Evolutionary conservation across 495 filamentous ascomycete species (phyloP), one percentile per base, ranked within the genome.

Genomic region (Lichina pygmaea): DNA sequence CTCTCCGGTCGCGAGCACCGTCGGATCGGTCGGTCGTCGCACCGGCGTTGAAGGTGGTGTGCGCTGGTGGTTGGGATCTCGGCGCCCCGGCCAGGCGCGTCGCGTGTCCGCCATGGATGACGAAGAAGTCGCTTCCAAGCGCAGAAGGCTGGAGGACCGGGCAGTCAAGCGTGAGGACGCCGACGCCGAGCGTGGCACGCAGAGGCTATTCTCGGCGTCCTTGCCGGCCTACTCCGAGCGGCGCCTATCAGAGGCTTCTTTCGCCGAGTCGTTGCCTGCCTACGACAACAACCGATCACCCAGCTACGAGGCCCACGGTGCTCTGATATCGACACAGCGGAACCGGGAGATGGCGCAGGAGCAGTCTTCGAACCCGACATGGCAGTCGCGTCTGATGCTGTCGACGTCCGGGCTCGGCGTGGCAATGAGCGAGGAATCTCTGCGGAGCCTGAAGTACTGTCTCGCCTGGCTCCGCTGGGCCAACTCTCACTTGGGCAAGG

Each of bases 41-140:
- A 91, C 83, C 0, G 85, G 86, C 31, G 75, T 92, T 0, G 84
- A 94, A 55, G 72, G 75, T 42, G 73, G 79, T 15, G 60, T 93
- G 16, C 66, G 86, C 43, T 82, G 82, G 70, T 81, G 81, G 47
- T 62, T 86, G 7, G 66, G 64, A 34, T 59, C 62, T 41, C 55
- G 64, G 45, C 40, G 52, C 43, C 45, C 46, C 40, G 55, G 46
- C 48, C 64, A 53, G 51, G 44, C 54, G 45, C 60, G 49, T 52
- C 58, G 49, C 54, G 67, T 53, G 52, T 67, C 51, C 51, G 58
- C 30, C 63, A 64, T 24, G 58, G 58, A 8, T 44, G 48, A 52
- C 31, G 60, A 67, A 11, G 55, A 63, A 0, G 66, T 63, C 0
- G 68, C 66, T 12, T 61, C 66, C 50, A 85, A 85, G 55, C 68